These are phyloP conservation scores for Pythium utonaiense DNA, from an alignment of 352 stramenopile genomes.

Conservation along the genomic window DNA sequence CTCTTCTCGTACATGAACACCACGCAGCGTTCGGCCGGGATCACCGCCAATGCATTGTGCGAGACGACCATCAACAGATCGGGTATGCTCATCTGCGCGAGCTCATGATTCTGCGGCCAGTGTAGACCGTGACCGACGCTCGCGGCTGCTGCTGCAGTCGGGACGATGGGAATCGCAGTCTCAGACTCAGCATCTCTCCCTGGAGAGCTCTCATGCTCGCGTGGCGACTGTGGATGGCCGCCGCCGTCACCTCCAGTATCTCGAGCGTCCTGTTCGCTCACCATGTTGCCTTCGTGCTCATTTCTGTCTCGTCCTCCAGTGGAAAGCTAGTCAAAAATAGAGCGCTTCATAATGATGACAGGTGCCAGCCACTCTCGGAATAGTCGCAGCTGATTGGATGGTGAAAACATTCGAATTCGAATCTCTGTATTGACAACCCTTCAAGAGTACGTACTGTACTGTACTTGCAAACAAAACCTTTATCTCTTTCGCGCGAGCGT, in stretches of 20 bases:
- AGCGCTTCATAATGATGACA: too few relatives aligned
- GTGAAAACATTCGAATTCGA: background rate
- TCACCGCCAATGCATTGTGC: slow-evolving; percentile 31
- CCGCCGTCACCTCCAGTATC: background rate
- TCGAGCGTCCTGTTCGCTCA: background rate
- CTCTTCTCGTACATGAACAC: slow-evolving; percentile 55
- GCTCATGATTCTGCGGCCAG: slow-evolving; percentile 28
- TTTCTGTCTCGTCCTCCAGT: background rate
- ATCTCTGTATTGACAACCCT: too few relatives aligned
- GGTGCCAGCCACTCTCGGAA: background rate
- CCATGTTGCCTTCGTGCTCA: background rate
- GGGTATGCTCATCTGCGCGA: slow-evolving; percentile 28
- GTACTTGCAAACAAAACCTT: too few relatives aligned
- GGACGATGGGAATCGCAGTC: background rate
- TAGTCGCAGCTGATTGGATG: background rate
- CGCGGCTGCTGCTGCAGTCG: background rate
- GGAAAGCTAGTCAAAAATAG: background rate
- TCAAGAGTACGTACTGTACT: too few relatives aligned
- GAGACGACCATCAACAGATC: slow-evolving; percentile 23
- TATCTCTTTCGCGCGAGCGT: slow-evolving; percentile 90
- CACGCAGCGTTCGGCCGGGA: slow-evolving; percentile 45
- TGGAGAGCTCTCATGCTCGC: background rate
- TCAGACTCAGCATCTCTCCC: background rate
- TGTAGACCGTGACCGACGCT: slow-evolving; percentile 14
- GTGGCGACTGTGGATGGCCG: background rate